These are phyloP conservation scores for Botryotinia convoluta DNA, from an alignment of 2,329 filamentous ascomycete genomes.

Conservation along the genomic window DNA sequence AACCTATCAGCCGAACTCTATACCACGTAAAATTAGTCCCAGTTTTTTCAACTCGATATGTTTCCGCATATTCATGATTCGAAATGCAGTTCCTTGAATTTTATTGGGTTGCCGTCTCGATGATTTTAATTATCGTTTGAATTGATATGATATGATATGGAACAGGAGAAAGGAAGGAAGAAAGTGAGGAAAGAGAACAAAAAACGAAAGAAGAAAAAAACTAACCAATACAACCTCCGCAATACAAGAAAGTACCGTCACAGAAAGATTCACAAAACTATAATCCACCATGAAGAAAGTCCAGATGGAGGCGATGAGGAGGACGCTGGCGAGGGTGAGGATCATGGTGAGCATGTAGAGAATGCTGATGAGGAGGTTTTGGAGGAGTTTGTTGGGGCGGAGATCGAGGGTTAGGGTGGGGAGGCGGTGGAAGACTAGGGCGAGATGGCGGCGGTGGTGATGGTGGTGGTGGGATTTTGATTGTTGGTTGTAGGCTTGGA, in stretches of 20 bases:
- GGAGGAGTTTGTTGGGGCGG: background rate
- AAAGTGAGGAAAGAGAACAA: no score
- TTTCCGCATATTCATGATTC: background rate
- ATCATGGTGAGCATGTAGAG: background rate
- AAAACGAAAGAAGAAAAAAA: background rate
- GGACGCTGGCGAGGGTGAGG: background rate
- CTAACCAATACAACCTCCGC: background rate
- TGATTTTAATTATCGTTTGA: fast-evolving
- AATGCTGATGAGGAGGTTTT: background rate
- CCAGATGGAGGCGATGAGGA: background rate
- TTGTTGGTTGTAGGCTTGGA: no score
- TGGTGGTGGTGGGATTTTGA: background rate
- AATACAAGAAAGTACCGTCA: background rate
- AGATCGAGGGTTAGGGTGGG: background rate
- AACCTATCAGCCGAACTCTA: background rate
- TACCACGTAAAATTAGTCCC: background rate
- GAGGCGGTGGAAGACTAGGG: no score
- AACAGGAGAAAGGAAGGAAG: background rate
- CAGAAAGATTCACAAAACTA: background rate
- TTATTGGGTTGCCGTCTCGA: background rate
- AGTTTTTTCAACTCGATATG: background rate
- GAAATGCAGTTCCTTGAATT: background rate
- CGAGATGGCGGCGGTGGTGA: no score
- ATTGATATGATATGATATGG: fast-evolving
- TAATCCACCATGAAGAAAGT: background rate